These are phyloP conservation scores for Pestalotiopsis fici DNA, from an alignment of 2,329 filamentous ascomycete genomes.

Conservation along the genomic window DNA sequence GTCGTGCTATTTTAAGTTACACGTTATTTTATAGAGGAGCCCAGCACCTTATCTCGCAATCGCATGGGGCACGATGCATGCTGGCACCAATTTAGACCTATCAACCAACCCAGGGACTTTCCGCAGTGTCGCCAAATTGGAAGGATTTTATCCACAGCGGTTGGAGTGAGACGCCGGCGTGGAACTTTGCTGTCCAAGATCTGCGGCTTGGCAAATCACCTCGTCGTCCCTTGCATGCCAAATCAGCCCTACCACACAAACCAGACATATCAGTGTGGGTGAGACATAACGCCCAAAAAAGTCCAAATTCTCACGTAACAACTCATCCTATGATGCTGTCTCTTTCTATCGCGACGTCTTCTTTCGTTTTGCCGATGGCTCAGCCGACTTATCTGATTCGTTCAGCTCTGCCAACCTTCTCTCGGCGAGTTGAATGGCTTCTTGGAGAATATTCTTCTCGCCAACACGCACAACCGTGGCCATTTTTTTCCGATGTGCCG, in stretches of 20 bases:
- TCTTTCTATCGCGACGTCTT: background rate
- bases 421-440: slow-evolving; percentile 44
- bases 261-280: background rate
- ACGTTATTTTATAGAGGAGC: background rate
- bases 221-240: background rate
- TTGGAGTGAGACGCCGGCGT: background rate
- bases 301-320: background rate
- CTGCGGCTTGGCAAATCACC: background rate
- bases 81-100: background rate
- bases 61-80: background rate
- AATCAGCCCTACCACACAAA: background rate
- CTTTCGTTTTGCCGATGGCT: slow-evolving; percentile 30
- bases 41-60: background rate
- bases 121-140: background rate
- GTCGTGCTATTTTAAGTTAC: background rate
- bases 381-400: slow-evolving; percentile 13
- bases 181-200: background rate
- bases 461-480: slow-evolving; percentile 69
- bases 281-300: background rate
- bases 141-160: background rate
- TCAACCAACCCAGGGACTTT: background rate
- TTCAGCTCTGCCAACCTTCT: slow-evolving; percentile 23
- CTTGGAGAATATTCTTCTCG: slow-evolving; percentile 68
- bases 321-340: background rate
- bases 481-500: slow-evolving; percentile 49